Evolutionary conservation across 768 basidiomycete genomes (phyloP), one percentile per base, ranked within the genome.

Genomic region (Pleurotus tuber-regium): DNA sequence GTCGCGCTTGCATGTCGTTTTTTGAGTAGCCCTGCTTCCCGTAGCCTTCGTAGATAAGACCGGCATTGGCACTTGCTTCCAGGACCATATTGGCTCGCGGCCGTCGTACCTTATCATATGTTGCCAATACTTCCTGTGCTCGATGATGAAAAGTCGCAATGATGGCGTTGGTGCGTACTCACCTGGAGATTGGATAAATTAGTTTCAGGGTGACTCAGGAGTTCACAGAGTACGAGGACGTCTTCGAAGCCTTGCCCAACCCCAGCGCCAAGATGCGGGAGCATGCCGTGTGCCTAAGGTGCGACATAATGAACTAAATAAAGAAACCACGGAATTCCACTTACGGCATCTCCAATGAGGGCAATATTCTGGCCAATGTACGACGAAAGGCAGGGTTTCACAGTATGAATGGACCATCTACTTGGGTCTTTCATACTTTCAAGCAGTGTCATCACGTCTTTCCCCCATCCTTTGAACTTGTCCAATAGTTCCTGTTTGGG

Each of bases 221-320:
- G 63, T 9, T 70, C 65, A 31, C 70, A 72, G 3, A 84, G 63
- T 4, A 77, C 60, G 39, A 73, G 72, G 0, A 73, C 75, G 53
- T 83, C 83, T 57, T 84, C 82, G 24, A 83, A 70, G 1, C 79
- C 82, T 64, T 84, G 82, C 6, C 82, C 78, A 6, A 77, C 79
- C 1, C 82, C 82, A 0, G 80, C 73, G 2, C 80, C 81, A 8
- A 83, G 64, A 61, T 83, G 80, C 0, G 83, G 81, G 28, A 74
- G 57, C 82, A 83, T 83, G 0, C 67, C 79, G 57, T 84, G 82
- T 7, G 82, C 82, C 76, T 76, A n/a, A 19, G 51, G 57, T 10
- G 7, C n/a, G 38, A 33, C 38, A 49, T 28, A n/a, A 43, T 11
- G 42, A 46, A 12, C 23, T 43, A 18, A 14, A 25, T 16, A 36